These are phyloP conservation scores for Tolypocladium amazonense DNA, from an alignment of 2,329 filamentous ascomycete species.

Conservation along the genomic window DNA sequence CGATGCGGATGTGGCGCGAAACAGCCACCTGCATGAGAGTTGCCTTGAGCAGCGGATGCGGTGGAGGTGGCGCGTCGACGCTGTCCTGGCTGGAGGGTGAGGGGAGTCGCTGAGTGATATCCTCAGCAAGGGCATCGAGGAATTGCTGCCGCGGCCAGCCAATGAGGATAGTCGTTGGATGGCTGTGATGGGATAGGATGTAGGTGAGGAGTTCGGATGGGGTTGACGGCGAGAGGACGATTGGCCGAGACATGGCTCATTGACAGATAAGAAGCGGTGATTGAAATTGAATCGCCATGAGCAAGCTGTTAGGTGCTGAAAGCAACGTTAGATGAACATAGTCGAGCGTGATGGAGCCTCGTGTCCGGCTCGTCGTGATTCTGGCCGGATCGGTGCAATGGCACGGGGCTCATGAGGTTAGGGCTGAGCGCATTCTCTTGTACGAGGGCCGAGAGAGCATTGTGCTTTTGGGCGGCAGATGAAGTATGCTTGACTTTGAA, in stretches of 20 bases:
- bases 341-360: background rate
- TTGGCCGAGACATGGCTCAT: slow-evolving; percentile 11
- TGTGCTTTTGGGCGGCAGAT: background rate
- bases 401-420: background rate
- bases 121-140: slow-evolving; percentile 42
- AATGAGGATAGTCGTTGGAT: slow-evolving; percentile 59
- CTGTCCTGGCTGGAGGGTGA: background rate
- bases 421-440: too few relatives aligned
- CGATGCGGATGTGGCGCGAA: slow-evolving; percentile 56
- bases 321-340: background rate
- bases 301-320: background rate
- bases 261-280: background rate
- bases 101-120: slow-evolving; percentile 23
- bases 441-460: background rate
- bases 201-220: slow-evolving; percentile 54
- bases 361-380: background rate
- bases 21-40: slow-evolving; percentile 60
- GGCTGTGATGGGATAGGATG: slow-evolving; percentile 43
- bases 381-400: background rate
- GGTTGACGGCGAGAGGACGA: slow-evolving; percentile 40
- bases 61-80: background rate
- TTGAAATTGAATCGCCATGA: background rate
- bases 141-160: slow-evolving; percentile 59
- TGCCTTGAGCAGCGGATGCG: slow-evolving; percentile 39
- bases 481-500: background rate